Conservation (phyloP, 1,284 basidiomycete genomes). For the Boletus semigastroideus region DNA sequence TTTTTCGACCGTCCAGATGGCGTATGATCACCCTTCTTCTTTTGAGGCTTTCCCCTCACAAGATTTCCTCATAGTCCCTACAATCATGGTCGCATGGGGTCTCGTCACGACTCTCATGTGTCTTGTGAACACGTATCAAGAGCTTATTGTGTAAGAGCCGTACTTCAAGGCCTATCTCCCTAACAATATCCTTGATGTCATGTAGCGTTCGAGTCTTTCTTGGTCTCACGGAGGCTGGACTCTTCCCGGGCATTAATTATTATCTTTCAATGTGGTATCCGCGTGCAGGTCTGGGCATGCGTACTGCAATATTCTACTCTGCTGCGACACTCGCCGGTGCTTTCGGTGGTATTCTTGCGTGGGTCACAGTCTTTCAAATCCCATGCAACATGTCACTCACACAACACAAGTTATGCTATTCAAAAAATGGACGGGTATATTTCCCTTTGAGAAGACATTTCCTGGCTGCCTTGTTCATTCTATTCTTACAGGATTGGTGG, state of each 20-base stretch:
- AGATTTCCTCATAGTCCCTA: slow-evolving; percentile 36
- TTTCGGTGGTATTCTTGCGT: background rate
- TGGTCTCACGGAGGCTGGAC: slow-evolving; percentile 51
- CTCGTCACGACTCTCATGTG: slow-evolving; percentile 42
- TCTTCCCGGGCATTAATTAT: slow-evolving; percentile 53
- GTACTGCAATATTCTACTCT: slow-evolving; percentile 58
- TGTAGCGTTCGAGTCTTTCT: slow-evolving; percentile 37
- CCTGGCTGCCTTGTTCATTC: no score
- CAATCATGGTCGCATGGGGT: slow-evolving; percentile 52
- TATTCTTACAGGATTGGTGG: slow-evolving; percentile 10
- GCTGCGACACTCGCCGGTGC: slow-evolving; percentile 53
- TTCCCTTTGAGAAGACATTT: no score
- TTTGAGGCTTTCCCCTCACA: background rate
- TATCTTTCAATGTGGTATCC: slow-evolving; percentile 56
- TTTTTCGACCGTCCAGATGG: slow-evolving; percentile 50
- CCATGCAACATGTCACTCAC: background rate
- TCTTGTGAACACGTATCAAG: slow-evolving; percentile 35
- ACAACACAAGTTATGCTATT: background rate
- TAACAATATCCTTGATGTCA: slow-evolving; percentile 2
- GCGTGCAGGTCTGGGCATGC: slow-evolving; percentile 43
- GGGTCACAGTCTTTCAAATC: background rate
- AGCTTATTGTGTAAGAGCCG: slow-evolving; percentile 26
- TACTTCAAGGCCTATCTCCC: background rate
- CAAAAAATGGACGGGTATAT: background rate
- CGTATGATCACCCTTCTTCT: slow-evolving; percentile 31